phyloP scores from a whole-genome alignment of 768 basidiomycete genomes.

The Naganishia friedmannii region DNA sequence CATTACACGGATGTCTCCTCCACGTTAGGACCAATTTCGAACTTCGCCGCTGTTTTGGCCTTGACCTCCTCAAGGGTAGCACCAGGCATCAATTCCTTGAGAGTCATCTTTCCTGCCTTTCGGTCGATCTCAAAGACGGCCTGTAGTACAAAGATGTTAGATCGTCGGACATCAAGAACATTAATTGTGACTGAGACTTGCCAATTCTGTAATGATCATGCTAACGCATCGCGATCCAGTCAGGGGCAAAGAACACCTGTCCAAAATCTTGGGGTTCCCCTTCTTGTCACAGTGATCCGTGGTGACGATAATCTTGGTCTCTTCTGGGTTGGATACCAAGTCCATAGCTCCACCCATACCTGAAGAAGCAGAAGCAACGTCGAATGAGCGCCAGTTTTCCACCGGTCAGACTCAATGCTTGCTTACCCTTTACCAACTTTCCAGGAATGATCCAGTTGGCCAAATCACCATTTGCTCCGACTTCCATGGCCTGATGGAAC shows the following conservation, averaged over 20 bases:
- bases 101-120: slow-evolving; percentile 62
- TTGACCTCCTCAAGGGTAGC: slow-evolving; percentile 76
- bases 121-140: slow-evolving; percentile 79
- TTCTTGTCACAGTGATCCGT: slow-evolving; percentile 89
- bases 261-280: slow-evolving; percentile 81
- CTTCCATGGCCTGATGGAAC: slow-evolving; percentile 64
- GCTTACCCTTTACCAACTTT: slow-evolving; percentile 55
- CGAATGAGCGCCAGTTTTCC: background rate
- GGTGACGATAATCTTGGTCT: slow-evolving; percentile 79
- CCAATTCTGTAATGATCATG: slow-evolving; percentile 84
- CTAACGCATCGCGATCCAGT: slow-evolving; percentile 84
- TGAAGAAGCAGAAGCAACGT: background rate
- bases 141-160: background rate
- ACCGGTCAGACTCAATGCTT: background rate
- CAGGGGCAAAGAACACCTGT: slow-evolving; percentile 74
- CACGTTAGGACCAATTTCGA: slow-evolving; percentile 51
- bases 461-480: slow-evolving; percentile 80
- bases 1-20: slow-evolving; percentile 21
- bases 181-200: too few relatives aligned
- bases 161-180: background rate
- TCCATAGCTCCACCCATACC: slow-evolving; percentile 90
- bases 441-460: slow-evolving; percentile 98
- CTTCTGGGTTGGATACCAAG: slow-evolving; percentile 88
- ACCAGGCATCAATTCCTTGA: slow-evolving; percentile 77
- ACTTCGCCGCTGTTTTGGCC: slow-evolving; percentile 83